Percentiles rank a stretch among this genome's conserved stretches.
Conservation (phyloP, 176 grass and related monocot species). For the Zoysia pacifica region DNA sequence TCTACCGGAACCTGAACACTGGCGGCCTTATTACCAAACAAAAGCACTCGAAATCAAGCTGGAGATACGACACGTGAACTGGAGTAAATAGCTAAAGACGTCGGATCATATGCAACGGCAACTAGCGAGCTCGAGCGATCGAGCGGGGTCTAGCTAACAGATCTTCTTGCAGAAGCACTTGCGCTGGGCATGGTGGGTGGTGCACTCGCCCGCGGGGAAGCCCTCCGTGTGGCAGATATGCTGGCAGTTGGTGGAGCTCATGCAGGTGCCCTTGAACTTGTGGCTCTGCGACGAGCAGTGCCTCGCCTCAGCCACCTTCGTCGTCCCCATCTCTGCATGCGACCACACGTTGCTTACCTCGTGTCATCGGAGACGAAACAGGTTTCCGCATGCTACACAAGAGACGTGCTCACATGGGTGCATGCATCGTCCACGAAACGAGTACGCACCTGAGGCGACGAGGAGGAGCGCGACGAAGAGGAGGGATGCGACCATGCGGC, state of each 20-base stretch:
- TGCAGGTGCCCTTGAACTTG: conserved; percentile 57
- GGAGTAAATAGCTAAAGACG: no score
- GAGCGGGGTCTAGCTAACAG: conserved; percentile 33
- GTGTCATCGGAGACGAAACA: no score
- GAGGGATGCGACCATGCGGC: conserved; percentile 31
- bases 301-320: conserved; percentile 61
- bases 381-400: no score
- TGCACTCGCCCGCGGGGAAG: conserved; percentile 59
- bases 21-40: no score
- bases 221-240: conserved; percentile 60
- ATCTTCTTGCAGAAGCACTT: conserved; percentile 69
- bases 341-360: no score
- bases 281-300: conserved; percentile 68
- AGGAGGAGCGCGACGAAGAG: no score
- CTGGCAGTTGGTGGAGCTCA: conserved; percentile 60
- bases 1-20: no score
- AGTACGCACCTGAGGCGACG: conserved; percentile 35
- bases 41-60: no score
- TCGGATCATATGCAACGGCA: no score
- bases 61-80: no score
- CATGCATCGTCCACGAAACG: background rate
- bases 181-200: conserved; percentile 27
- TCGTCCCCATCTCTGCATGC: conserved; percentile 50
- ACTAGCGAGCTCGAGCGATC: no score
- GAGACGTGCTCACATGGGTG: no score